Evolutionary conservation across 768 basidiomycete species (phyloP).

Genomic region (Rubroboletus satanas): DNA sequence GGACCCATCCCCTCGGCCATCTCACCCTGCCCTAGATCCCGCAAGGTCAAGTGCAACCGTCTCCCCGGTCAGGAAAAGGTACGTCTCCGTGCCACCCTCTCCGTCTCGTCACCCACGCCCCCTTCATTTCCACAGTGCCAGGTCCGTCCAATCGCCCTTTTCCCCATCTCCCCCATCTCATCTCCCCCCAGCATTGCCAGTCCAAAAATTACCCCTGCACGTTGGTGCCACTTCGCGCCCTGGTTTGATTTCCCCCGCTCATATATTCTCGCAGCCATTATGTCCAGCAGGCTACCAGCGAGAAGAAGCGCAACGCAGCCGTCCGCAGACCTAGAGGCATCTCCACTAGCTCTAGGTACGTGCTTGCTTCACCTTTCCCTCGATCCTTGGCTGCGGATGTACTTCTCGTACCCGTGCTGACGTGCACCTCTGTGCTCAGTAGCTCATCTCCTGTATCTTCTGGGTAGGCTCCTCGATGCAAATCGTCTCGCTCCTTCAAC

Average conservation of each 20-base stretch:
- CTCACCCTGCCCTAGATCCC: slow-evolving; percentile 45
- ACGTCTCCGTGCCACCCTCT: slow-evolving; percentile 21
- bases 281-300: slow-evolving; percentile 81
- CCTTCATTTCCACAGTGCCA: slow-evolving; percentile 51
- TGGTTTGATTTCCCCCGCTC: slow-evolving; percentile 15
- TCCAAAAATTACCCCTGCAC: slow-evolving; percentile 92
- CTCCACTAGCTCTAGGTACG: slow-evolving; percentile 47
- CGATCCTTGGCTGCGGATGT: slow-evolving; percentile 21
- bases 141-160: slow-evolving; percentile 38
- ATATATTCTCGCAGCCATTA: slow-evolving; percentile 49
- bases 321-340: slow-evolving; percentile 64
- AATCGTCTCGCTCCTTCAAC: slow-evolving; percentile 17
- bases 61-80: slow-evolving; percentile 82
- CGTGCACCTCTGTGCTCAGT: slow-evolving; percentile 6
- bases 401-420: slow-evolving; percentile 29
- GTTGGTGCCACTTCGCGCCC: slow-evolving; percentile 44
- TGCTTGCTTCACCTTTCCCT: background rate
- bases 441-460: slow-evolving; percentile 33
- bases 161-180: slow-evolving; percentile 2
- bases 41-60: slow-evolving; percentile 88
- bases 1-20: background rate
- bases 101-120: slow-evolving; percentile 9
- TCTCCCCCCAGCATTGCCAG: slow-evolving; percentile 61
- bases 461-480: slow-evolving; percentile 38
- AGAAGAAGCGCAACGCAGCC: slow-evolving; percentile 68